Conservation (phyloP, 2,329 filamentous ascomycete genomes). For the Ophiocordyceps robertsii region DNA sequence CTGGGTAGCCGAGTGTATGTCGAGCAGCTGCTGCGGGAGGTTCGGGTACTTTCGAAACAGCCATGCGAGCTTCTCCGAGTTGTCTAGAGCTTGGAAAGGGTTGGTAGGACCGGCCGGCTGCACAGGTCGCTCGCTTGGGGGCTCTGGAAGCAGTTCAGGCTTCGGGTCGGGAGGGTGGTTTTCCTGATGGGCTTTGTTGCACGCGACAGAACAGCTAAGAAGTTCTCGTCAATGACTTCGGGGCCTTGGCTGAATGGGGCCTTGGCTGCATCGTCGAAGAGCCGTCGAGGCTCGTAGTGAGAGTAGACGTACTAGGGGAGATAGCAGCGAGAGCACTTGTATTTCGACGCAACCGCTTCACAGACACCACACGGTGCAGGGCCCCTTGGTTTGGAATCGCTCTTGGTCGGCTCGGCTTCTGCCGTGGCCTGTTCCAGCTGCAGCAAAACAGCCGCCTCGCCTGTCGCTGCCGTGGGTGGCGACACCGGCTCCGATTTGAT, state of each 20-base stretch:
- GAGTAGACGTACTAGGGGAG: conserved; percentile 38
- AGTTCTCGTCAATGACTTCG: not conserved
- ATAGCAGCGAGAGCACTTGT: conserved; percentile 48
- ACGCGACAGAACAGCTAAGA: conserved; percentile 43
- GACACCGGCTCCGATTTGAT: not conserved
- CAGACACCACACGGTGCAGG: conserved; percentile 37
- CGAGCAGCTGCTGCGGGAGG: conserved; percentile 30
- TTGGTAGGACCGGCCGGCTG: conserved; percentile 15
- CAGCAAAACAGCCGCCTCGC: too few species aligned
- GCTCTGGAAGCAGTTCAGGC: conserved; percentile 10
- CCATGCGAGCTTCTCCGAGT: conserved; percentile 31
- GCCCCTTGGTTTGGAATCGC: not conserved
- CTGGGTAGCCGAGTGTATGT: conserved; percentile 36
- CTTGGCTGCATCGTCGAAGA: not conserved
- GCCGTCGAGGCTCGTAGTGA: not conserved
- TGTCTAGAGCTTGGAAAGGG: conserved; percentile 38
- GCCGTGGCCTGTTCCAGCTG: not conserved
- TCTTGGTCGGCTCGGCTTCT: not conserved
- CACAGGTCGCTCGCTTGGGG: conserved; percentile 3
- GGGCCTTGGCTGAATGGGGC: not conserved
- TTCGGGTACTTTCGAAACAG: conserved; percentile 40
- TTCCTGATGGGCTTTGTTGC: conserved; percentile 37
- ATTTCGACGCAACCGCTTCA: conserved; percentile 36
- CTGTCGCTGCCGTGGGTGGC: not conserved
- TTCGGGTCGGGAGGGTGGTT: conserved; percentile 30